These are phyloP conservation scores for Rosellinia necatrix DNA, from an alignment of 2,329 filamentous ascomycete genomes.

Conservation along the genomic window DNA sequence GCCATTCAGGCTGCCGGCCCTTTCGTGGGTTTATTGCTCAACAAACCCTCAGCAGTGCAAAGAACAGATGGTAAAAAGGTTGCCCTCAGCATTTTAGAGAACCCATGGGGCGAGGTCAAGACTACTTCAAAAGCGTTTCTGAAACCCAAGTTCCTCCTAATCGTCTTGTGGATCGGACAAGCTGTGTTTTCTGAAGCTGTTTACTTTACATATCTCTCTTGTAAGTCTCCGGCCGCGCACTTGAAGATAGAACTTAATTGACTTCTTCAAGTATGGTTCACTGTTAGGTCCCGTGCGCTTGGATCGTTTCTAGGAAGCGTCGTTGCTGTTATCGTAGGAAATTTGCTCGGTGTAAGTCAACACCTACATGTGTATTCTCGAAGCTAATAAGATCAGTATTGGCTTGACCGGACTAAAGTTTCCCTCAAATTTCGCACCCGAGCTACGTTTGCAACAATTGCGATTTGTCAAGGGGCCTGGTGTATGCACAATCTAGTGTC, in stretches of 20 bases:
- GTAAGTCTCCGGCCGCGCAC: slow-evolving; percentile 36
- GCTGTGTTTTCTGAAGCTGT: slow-evolving; percentile 74
- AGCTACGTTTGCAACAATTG: slow-evolving; percentile 57
- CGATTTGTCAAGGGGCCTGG: slow-evolving; percentile 67
- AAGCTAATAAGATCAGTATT: slow-evolving; percentile 39
- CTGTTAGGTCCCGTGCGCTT: slow-evolving; percentile 69
- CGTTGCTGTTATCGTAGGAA: slow-evolving; percentile 67
- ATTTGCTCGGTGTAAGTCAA: slow-evolving; percentile 62
- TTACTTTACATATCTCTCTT: slow-evolving; percentile 69
- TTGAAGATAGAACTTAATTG: slow-evolving; percentile 9
- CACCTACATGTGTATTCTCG: slow-evolving; percentile 3
- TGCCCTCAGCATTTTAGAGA: slow-evolving; percentile 59
- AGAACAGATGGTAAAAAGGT: slow-evolving; percentile 68
- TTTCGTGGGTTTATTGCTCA: slow-evolving; percentile 67
- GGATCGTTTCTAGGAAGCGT: slow-evolving; percentile 74
- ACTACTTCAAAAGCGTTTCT: slow-evolving; percentile 63
- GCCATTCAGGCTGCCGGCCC: slow-evolving; percentile 69
- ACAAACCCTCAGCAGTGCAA: slow-evolving; percentile 64
- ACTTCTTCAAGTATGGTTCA: slow-evolving; percentile 62
- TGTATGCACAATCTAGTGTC: slow-evolving; percentile 40
- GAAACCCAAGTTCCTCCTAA: slow-evolving; percentile 64
- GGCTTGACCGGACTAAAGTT: slow-evolving; percentile 62
- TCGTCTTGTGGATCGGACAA: slow-evolving; percentile 71
- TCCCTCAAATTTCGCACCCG: slow-evolving; percentile 60
- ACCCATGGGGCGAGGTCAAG: slow-evolving; percentile 63